These are phyloP conservation scores for Ophiostoma novo-ulmi DNA, from an alignment of 2,329 filamentous ascomycete genomes.

Conservation along the genomic window DNA sequence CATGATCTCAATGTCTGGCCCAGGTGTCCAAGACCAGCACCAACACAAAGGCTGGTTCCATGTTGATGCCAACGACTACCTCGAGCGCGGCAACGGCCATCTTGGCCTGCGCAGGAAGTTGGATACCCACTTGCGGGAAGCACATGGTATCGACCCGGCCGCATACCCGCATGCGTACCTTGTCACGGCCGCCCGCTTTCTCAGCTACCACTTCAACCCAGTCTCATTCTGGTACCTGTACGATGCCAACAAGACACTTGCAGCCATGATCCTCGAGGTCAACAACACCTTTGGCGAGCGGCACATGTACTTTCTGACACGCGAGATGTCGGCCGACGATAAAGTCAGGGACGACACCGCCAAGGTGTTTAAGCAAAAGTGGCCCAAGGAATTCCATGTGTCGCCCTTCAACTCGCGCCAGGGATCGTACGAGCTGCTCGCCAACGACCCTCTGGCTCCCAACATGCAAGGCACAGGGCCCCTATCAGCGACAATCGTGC, in stretches of 20 bases:
- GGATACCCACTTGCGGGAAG: conserved; percentile 47
- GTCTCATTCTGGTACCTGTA: conserved; percentile 79
- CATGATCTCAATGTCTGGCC: conserved; percentile 45
- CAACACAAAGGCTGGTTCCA: conserved; percentile 48
- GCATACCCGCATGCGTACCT: conserved; percentile 65
- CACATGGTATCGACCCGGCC: conserved; percentile 52
- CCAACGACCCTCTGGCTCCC: conserved; percentile 44
- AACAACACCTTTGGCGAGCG: conserved; percentile 73
- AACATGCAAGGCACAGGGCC: conserved; percentile 37
- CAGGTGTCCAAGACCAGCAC: neutral
- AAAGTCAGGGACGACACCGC: neutral
- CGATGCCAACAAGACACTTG: conserved; percentile 50
- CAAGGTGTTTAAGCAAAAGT: conserved; percentile 45
- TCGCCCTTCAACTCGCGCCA: conserved; percentile 66
- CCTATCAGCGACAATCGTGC: conserved; percentile 56
- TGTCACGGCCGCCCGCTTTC: conserved; percentile 62
- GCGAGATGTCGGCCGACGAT: conserved; percentile 37
- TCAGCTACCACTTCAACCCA: conserved; percentile 69
- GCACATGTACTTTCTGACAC: conserved; percentile 49
- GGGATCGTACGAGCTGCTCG: conserved; percentile 49
- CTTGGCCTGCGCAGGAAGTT: conserved; percentile 60
- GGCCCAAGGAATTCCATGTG: conserved; percentile 70
- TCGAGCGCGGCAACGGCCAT: conserved; percentile 49
- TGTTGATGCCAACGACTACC: conserved; percentile 56
- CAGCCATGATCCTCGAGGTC: conserved; percentile 65